A percentile compares a stretch with the other conserved stretches of the same genome.
phyloP scores from a whole-genome alignment of 1,284 basidiomycete species.

The Trichosporon sp. region DNA sequence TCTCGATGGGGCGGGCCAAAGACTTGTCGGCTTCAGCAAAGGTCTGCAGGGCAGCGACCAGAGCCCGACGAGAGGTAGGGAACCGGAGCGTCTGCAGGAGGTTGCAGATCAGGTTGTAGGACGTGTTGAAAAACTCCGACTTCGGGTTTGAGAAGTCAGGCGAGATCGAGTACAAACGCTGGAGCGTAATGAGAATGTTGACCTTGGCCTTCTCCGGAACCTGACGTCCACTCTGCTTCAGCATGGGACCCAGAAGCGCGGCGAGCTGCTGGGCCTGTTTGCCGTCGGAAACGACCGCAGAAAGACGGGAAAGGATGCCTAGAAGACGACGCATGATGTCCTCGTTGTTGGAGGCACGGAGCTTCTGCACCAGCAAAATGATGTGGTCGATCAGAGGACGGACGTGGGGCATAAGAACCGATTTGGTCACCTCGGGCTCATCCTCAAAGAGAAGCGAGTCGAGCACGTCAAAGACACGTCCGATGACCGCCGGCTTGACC shows the following conservation, averaged over 20 bases:
- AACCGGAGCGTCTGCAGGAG: constrained; percentile 72
- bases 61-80: constrained; percentile 62
- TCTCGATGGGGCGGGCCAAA: constrained; percentile 55
- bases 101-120: constrained; percentile 64
- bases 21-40: constrained; percentile 57
- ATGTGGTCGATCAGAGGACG: constrained; percentile 69
- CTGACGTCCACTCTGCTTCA: constrained; percentile 69
- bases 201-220: constrained; percentile 84
- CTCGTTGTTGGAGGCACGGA: constrained; percentile 54
- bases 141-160: constrained; percentile 59
- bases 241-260: constrained; percentile 69
- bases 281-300: constrained; percentile 66
- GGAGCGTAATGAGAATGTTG: constrained; percentile 73
- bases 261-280: constrained; percentile 72
- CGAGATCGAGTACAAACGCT: constrained; percentile 68
- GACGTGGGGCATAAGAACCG: constrained; percentile 66
- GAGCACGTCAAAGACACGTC: constrained; percentile 78
- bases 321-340: constrained; percentile 80
- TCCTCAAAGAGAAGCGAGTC: constrained; percentile 63
- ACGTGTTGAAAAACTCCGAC: constrained; percentile 57
- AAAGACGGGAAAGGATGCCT: constrained; percentile 70
- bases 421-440: constrained; percentile 51
- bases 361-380: constrained; percentile 63
- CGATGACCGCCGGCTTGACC: constrained; percentile 81
- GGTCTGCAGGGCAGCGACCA: constrained; percentile 62